Base-by-base conservation (phyloP, 768 basidiomycete species). In the Tulasnella sp. region DNA sequence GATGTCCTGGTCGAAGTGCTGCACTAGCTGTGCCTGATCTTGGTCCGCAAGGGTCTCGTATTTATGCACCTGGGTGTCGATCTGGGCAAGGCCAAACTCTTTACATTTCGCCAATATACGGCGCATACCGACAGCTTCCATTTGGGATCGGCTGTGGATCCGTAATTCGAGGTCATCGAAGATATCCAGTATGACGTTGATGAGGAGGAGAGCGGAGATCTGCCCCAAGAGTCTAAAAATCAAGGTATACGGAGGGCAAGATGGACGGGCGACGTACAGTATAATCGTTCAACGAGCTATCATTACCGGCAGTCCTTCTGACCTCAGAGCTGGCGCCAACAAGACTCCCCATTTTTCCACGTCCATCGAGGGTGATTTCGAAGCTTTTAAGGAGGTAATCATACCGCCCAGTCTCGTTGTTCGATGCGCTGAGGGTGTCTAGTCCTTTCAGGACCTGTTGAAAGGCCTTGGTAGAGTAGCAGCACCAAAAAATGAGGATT, bases 281-380 rank as follows among this genome's bases (percentile, higher is more conserved):
- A 65, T 94, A 95, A 53, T 95, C 92, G 62, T 85, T 85, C 62
- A 94, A 70, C 45, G 80, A 79, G 43, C 76, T 80, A 61, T 87
- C 85, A 19, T 81, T 69, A 42, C 84, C 82, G 48, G 79, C 80
- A 61, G 77, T 74, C 60, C 80, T 82, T 70, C 79, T 80, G 58
- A 94, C 80, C 65, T 97, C 93, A 13, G 94, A 89, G 65, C 93
- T 95, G 23, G 92, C 91, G 0, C 96, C 96, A 7, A 99, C 95
- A 42, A 88, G 71, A 68, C 88, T 96, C 1, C 95, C 95, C 90
- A 97, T 93, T 70, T 84, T 86, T 1, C 95, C 95, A 58, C 92
- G 76, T 2, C 93, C 94, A 49, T 82, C 78, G 17, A 97, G 76
- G 2, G 81, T 81, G 26, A 73, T 72, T 64, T 91, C 86, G 64